These are phyloP conservation scores for Passiflora organensis DNA, from an alignment of 345 rosid species.

Conservation along the genomic window DNA sequence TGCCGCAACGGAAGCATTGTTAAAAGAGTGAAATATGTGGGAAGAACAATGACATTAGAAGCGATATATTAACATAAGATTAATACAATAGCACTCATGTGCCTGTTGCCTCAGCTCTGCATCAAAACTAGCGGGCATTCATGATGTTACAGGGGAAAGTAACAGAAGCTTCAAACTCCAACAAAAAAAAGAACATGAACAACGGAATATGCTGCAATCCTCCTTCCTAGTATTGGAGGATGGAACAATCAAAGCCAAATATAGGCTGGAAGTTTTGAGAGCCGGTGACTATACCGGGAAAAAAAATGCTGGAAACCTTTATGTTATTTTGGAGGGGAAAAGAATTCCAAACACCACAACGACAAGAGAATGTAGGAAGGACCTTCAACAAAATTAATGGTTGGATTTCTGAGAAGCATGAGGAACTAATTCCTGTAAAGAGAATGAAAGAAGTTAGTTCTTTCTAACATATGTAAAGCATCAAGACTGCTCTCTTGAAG, in stretches of 20 bases:
- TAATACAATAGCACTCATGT: not conserved
- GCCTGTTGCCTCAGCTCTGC: constrained; percentile 10
- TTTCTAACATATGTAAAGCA: not conserved
- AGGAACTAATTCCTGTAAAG: constrained; percentile 61
- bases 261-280: constrained; percentile 7
- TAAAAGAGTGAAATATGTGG: too few relatives aligned
- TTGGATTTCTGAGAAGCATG: constrained; percentile 46
- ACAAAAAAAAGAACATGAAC: not conserved
- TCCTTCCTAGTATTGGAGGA: constrained; percentile 5
- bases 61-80: too few relatives aligned
- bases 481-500: not conserved
- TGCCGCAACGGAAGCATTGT: too few relatives aligned
- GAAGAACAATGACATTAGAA: not conserved
- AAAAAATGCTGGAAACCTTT: constrained; percentile 15
- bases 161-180: constrained; percentile 10
- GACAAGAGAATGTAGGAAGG: constrained; percentile 4
- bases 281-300: too few relatives aligned
- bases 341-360: constrained; percentile 11
- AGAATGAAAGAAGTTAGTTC: not conserved
- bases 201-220: not conserved
- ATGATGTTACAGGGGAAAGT: not conserved
- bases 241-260: constrained; percentile 7
- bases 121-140: constrained; percentile 2
- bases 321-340: constrained; percentile 8
- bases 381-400: constrained; percentile 20